These are phyloP conservation scores for Schizothecium vesticola DNA, from an alignment of 495 filamentous ascomycete genomes.

Conservation along the genomic window DNA sequence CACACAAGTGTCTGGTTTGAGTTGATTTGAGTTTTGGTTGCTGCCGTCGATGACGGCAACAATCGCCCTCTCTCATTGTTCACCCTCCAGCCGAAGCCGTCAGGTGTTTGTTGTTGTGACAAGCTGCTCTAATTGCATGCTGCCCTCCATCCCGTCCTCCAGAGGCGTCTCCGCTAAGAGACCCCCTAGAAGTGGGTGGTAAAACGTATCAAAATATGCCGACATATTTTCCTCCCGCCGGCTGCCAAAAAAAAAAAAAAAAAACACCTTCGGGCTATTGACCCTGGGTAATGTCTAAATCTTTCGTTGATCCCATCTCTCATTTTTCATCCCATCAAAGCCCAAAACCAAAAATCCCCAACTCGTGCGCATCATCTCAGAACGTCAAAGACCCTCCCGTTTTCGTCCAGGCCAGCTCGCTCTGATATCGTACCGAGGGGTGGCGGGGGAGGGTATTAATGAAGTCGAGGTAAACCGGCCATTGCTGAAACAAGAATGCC, in stretches of 20 bases:
- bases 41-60: neutral
- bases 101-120: neutral
- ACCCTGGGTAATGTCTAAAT: conserved; percentile 28
- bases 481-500: neutral
- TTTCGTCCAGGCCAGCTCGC: neutral
- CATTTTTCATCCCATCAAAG: conserved; percentile 16
- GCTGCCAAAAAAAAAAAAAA: neutral
- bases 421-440: neutral
- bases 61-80: neutral
- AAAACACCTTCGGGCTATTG: conserved; percentile 29
- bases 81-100: neutral
- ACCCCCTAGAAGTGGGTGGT: neutral
- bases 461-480: neutral
- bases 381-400: neutral
- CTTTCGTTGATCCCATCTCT: conserved; percentile 14
- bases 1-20: neutral
- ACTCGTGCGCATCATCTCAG: neutral
- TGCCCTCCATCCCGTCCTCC: neutral
- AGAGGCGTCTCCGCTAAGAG: neutral
- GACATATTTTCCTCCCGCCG: neutral
- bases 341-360: neutral
- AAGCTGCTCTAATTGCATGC: neutral
- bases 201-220: conserved; percentile 7
- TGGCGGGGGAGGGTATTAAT: neutral
- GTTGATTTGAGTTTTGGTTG: neutral